Evolutionary conservation across 768 basidiomycete species (phyloP).

Genomic region (Suillus tomentosus): DNA sequence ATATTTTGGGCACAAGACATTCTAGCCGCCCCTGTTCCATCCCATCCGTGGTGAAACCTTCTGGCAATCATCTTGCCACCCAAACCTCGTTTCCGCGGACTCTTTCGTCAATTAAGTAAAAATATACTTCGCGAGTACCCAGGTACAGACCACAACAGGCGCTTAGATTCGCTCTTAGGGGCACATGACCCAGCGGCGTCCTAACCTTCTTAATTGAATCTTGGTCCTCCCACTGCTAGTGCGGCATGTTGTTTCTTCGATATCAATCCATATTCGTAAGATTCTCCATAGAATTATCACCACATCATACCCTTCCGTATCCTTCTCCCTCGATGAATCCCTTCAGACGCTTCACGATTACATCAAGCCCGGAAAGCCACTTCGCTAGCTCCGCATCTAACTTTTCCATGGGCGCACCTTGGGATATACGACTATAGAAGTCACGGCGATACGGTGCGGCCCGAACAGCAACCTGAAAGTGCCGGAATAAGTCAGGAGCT

Average conservation of each 20-base stretch:
- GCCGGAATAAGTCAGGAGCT: constrained; percentile 1
- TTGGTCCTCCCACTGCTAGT: background rate
- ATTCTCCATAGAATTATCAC: constrained; percentile 19
- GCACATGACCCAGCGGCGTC: background rate
- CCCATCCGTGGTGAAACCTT: background rate
- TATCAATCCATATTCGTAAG: constrained; percentile 4
- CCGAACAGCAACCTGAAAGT: constrained; percentile 55
- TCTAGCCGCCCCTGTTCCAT: constrained; percentile 3
- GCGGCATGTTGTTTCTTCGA: background rate
- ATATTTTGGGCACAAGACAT: constrained; percentile 5
- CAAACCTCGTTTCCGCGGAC: constrained; percentile 5
- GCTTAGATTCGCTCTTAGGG: constrained; percentile 1
- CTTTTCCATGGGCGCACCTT: constrained; percentile 63
- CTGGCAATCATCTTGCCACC: too few relatives aligned
- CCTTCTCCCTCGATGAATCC: constrained; percentile 58
- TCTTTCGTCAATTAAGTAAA: background rate
- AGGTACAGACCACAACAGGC: background rate
- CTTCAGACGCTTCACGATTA: constrained; percentile 51
- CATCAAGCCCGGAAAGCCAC: constrained; percentile 67
- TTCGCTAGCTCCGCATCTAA: constrained; percentile 56
- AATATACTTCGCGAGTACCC: background rate
- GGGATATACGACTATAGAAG: constrained; percentile 62
- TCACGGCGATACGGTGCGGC: constrained; percentile 63
- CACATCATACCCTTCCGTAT: constrained; percentile 52
- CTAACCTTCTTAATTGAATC: background rate